Base-by-base conservation (phyloP, 2,329 filamentous ascomycete genomes). In the Ophiocordyceps camponoti-floridani region DNA sequence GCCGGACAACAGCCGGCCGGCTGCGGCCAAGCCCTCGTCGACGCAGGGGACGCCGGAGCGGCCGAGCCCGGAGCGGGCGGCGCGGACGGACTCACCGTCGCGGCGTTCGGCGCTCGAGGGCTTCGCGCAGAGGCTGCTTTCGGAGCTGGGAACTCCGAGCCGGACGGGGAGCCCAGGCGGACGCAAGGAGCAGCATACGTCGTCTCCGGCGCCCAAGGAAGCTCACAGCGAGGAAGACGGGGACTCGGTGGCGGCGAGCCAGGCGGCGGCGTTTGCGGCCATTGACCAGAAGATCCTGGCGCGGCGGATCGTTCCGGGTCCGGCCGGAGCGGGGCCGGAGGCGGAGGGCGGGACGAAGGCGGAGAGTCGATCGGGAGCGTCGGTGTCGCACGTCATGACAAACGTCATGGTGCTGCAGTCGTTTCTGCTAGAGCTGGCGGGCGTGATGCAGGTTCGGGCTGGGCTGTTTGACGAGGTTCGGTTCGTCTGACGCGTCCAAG, bases 321-420 rank as follows among this genome's bases (percentile, higher is more conserved):
- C 63, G 47, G 56, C 9, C 16, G 23, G 56, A 43, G 51, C 53
- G 8, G 46, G 51, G 43, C 42, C 47, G 11, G 52, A 55, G 37
- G 51, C 43, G 9, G 44, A 48, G 19, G 50, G 54, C 1, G 59
- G 58, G 45, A 51, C 53, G 19, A 69, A 68, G 10, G 79, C 77
- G 8, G 23, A 5, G 5, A 23, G 23, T 23, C 23, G 23, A 23
- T 23, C 23, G 23, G 23, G 23, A 23, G 23, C 23, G 23, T 84
- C 79, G 8, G 74, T 91, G 4, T 85, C 81, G 38, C 84, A 89
- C 57, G 67, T 89, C 11, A 64, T 91, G 49, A 89, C 84, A 6
- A 91, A 89, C 57, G 75, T 82, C 38, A 75, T 89, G 47, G 74
- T 89, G 43, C 66, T 87, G 46, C 84, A 91, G 58, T 82, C 83